Evolutionary conservation across 208 protist species (phyloP).

Genomic region (Crithidia bombi): DNA sequence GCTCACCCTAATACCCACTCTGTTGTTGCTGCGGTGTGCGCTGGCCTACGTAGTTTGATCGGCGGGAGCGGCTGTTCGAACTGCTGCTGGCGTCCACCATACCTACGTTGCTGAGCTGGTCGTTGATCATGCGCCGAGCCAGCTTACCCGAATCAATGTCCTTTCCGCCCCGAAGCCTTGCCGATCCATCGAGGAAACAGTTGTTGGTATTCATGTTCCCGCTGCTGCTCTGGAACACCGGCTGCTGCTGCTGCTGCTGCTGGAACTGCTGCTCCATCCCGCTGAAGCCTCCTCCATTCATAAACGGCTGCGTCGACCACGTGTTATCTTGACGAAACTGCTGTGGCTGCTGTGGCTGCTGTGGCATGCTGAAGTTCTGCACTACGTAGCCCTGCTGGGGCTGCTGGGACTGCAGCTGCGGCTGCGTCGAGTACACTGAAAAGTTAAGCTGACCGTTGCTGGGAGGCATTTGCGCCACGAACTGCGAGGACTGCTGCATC

Average conservation of each 20-base stretch:
- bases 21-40: constrained; percentile 8
- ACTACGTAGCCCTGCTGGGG: constrained; percentile 7
- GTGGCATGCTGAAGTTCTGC: constrained; percentile 18
- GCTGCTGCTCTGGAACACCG: background rate
- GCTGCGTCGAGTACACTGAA: constrained; percentile 24
- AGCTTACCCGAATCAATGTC: constrained; percentile 1
- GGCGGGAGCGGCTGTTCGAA: constrained; percentile 2
- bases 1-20: background rate
- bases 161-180: background rate
- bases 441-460: constrained; percentile 18
- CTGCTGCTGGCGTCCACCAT: constrained; percentile 6
- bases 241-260: constrained; percentile 13
- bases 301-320: constrained; percentile 29
- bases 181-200: constrained; percentile 1
- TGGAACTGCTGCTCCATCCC: background rate
- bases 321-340: constrained; percentile 15
- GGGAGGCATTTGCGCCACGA: constrained; percentile 5
- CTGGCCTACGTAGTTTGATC: background rate
- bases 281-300: constrained; percentile 19
- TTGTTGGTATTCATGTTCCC: background rate
- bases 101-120: background rate
- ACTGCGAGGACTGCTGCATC: constrained; percentile 13
- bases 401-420: constrained; percentile 23
- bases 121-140: background rate
- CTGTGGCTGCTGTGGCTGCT: constrained; percentile 9